Evolutionary conservation across 148 eudicot species (phyloP), one percentile per base, ranked within the genome.

Genomic region (Diospyros kaki): DNA sequence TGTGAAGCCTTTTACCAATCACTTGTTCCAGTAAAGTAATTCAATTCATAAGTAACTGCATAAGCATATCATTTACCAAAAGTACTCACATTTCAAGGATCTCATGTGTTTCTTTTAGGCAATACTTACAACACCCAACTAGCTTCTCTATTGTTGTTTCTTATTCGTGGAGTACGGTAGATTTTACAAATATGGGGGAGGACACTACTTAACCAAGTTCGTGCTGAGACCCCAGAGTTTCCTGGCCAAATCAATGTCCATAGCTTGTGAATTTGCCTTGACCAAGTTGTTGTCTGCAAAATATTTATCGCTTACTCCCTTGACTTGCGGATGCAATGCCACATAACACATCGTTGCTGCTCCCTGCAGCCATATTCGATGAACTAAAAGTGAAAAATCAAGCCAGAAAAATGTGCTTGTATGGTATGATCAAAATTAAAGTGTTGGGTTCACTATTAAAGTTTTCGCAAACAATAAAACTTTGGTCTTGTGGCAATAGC

Each of bases 341-440:
- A 76, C 76, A 40, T 80, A 81, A 54, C 83, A 81, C 40, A 77
- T 72, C 6, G 83, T 80, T 64, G 83, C 83, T 6, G 83, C 83
- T 50, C 82, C 79, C 82, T 80, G 45, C 58, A 64, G 64, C 63
- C 9, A 68, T n/a, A 68, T 78, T 72, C 66, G 79, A 46, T 70
- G 73, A 56, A 81, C 5, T 1, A 12, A 11, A 68, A 50, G 4
- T 3, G 39, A 68, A 68, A 5, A 18, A 48, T 50, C 50, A 51
- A 5, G 4, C 5, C 14, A 3, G 41, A 9, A 67, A 10, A 67
- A 9, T 48, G 60, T 56, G 28, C 60, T 56, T 15, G 18, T 2
- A 18, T 56, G 15, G n/a, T 56, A 56, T 56, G 60, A 15, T 14
- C 60, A 56, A 15, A 10, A 48, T 4, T 48, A 4, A 48, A 8